These are phyloP conservation scores for Debaryomyces sp. DNA, from an alignment of 1,139 yeast species.

Conservation along the genomic window DNA sequence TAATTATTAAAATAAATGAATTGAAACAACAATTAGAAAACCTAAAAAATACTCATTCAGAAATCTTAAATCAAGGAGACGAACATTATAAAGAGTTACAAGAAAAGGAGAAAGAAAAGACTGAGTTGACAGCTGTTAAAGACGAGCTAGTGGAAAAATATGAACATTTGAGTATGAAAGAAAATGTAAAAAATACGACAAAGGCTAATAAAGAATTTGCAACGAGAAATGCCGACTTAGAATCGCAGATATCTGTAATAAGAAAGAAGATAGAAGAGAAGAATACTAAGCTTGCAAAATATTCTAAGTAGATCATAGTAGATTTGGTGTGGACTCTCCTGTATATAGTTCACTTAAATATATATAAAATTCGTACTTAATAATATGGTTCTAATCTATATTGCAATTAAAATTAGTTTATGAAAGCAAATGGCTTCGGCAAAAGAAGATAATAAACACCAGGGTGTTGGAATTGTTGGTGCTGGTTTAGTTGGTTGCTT, in stretches of 20 bases:
- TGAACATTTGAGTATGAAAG: constrained; percentile 47
- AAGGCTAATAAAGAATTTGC: constrained; percentile 49
- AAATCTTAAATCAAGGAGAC: constrained; percentile 40
- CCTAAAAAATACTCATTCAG: constrained; percentile 40
- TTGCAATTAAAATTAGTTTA: not conserved
- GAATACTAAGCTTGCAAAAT: constrained; percentile 16
- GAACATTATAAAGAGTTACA: constrained; percentile 29
- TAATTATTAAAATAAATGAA: constrained; percentile 29
- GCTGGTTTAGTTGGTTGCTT: constrained; percentile 92
- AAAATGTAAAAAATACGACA: constrained; percentile 46
- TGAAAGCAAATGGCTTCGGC: not conserved
- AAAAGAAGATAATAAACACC: constrained; percentile 1
- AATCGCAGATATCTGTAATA: constrained; percentile 32
- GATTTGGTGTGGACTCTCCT: not conserved
- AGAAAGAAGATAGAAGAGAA: constrained; percentile 23
- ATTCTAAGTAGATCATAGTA: not conserved
- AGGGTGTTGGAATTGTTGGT: constrained; percentile 58
- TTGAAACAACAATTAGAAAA: constrained; percentile 34
- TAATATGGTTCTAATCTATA: not conserved
- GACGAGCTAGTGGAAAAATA: constrained; percentile 31
- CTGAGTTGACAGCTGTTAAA: constrained; percentile 20
- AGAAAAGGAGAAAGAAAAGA: constrained; percentile 25
- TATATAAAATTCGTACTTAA: not conserved
- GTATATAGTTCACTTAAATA: not conserved
- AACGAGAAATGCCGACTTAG: constrained; percentile 39